phyloP scores from a whole-genome alignment of 176 grass and related monocot genomes.

The Guadua angustifolia region DNA sequence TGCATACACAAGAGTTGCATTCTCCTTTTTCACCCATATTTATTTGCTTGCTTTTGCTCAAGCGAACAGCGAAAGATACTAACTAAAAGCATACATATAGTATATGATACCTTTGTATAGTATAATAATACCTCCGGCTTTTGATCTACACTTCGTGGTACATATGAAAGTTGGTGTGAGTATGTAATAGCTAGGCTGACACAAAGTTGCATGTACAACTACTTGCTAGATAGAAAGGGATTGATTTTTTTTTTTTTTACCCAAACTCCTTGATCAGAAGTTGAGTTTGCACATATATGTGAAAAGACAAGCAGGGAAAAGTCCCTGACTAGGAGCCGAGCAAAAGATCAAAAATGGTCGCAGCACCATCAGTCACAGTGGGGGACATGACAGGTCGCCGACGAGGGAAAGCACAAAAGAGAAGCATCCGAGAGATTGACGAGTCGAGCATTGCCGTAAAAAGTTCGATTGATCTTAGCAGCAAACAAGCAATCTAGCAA shows the following conservation, averaged over 20 bases:
- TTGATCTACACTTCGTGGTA: slow-evolving; percentile 14
- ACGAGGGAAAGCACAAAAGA: slow-evolving; percentile 59
- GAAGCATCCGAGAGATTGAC: slow-evolving; percentile 55
- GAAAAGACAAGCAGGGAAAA: slow-evolving; percentile 56
- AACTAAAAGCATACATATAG: background rate
- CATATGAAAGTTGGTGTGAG: background rate
- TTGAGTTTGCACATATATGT: slow-evolving; percentile 46
- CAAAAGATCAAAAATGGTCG: slow-evolving; percentile 39
- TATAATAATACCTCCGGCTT: background rate
- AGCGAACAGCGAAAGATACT: background rate
- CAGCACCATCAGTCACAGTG: background rate
- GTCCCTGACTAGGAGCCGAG: slow-evolving; percentile 18
- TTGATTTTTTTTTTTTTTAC: slow-evolving; percentile 7
- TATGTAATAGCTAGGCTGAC: slow-evolving; percentile 20
- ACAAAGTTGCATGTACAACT: background rate
- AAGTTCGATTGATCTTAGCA: background rate
- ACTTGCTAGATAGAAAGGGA: background rate
- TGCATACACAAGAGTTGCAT: background rate
- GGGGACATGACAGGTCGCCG: slow-evolving; percentile 50
- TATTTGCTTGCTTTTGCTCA: background rate
- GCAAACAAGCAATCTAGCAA: slow-evolving; percentile 37
- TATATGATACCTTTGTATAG: background rate
- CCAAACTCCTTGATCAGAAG: slow-evolving; percentile 7
- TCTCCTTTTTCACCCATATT: background rate
- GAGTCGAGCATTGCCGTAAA: slow-evolving; percentile 35